Conservation (phyloP, 148 eudicot genomes). For the Amaranthus hypochondriacus region DNA sequence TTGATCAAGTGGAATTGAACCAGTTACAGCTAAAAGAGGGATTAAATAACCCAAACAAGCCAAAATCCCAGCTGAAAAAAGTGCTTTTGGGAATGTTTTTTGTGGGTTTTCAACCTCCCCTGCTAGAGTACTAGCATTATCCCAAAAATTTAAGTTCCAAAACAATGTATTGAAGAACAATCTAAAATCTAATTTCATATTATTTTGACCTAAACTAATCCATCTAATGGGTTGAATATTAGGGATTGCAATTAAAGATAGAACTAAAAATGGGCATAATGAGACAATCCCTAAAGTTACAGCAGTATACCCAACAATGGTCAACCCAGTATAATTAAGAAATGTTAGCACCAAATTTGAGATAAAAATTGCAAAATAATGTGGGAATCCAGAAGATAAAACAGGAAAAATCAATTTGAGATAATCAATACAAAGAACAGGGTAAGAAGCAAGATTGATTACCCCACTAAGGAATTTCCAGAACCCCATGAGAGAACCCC, state of each 20-base stretch:
- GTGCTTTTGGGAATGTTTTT: conserved; percentile 60
- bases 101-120: conserved; percentile 73
- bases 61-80: conserved; percentile 56
- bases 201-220: conserved; percentile 37
- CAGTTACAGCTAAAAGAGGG: conserved; percentile 77
- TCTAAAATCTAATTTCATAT: conserved; percentile 53
- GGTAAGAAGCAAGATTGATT: conserved; percentile 77
- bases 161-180: conserved; percentile 69
- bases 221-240: conserved; percentile 45
- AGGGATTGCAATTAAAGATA: conserved; percentile 54
- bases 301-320: conserved; percentile 66
- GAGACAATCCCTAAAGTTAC: conserved; percentile 58
- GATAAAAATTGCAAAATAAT: conserved; percentile 47
- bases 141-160: conserved; percentile 92
- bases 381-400: conserved; percentile 50
- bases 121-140: conserved; percentile 75
- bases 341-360: conserved; percentile 36
- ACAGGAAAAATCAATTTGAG: conserved; percentile 61
- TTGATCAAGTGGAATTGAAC: conserved; percentile 40
- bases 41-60: conserved; percentile 57
- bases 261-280: conserved; percentile 57
- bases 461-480: conserved; percentile 90
- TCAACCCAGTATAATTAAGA: conserved; percentile 62
- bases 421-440: conserved; percentile 71
- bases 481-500: conserved; percentile 80